Conservation (phyloP, 2,329 filamentous ascomycete genomes). For the Graphium sp. region DNA sequence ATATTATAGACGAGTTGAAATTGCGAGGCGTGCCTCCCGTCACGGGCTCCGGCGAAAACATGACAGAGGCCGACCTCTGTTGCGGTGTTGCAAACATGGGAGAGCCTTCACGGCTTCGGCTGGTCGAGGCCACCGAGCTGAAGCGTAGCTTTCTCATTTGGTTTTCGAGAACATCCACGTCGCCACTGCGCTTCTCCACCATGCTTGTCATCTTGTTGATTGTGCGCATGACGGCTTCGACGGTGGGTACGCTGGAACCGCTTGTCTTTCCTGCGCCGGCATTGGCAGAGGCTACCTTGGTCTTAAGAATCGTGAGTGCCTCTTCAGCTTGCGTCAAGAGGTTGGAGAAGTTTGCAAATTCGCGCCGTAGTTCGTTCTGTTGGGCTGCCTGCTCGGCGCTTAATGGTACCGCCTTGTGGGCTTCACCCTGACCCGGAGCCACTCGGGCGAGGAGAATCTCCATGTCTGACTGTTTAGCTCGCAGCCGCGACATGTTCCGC, state of each 20-base stretch:
- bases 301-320: constrained; percentile 59
- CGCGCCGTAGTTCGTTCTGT: constrained; percentile 65
- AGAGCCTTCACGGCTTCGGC: constrained; percentile 22
- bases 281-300: constrained; percentile 49
- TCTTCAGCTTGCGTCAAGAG: constrained; percentile 68
- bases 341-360: constrained; percentile 59
- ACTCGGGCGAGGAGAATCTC: constrained; percentile 53
- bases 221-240: constrained; percentile 82
- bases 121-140: constrained; percentile 12
- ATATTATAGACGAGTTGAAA: constrained; percentile 17
- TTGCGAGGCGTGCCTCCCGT: constrained; percentile 18
- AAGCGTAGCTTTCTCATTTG: constrained; percentile 63
- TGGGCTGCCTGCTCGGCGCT: constrained; percentile 69
- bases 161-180: constrained; percentile 78
- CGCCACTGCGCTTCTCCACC: constrained; percentile 79
- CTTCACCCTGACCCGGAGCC: constrained; percentile 50
- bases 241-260: constrained; percentile 52
- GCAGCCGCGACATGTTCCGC: constrained; percentile 54
- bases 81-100: constrained; percentile 20
- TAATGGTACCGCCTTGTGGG: constrained; percentile 54
- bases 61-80: constrained; percentile 12
- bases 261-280: constrained; percentile 28
- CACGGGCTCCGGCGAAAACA: constrained; percentile 23
- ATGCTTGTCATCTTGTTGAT: constrained; percentile 86
- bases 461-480: constrained; percentile 62